These are phyloP conservation scores for Lanzia echinophila DNA, from an alignment of 2,329 filamentous ascomycete genomes.

Conservation along the genomic window DNA sequence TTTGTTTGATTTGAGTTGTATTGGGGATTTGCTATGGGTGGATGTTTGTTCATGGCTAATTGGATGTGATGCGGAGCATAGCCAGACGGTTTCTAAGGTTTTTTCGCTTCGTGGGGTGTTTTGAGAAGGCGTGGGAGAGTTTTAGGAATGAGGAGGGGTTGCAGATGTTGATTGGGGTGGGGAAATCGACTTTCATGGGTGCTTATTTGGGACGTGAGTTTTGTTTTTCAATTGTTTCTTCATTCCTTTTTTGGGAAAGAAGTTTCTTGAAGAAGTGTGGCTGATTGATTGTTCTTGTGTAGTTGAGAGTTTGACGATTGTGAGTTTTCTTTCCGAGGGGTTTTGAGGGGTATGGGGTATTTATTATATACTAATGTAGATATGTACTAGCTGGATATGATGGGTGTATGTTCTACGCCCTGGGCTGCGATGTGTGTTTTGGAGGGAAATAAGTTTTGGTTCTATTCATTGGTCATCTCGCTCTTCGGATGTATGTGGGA, in stretches of 20 bases:
- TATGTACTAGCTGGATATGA: slow-evolving; percentile 35
- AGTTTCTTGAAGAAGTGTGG: too few species aligned
- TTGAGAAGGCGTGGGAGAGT: slow-evolving; percentile 42
- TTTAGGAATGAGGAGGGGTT: slow-evolving; percentile 31
- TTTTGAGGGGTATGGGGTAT: too few species aligned
- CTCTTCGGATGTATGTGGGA: slow-evolving; percentile 32
- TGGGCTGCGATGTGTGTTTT: slow-evolving; percentile 43
- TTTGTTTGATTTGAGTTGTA: neutral
- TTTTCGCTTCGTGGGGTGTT: slow-evolving; percentile 60
- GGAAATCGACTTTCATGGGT: slow-evolving; percentile 53
- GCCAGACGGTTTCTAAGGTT: slow-evolving; percentile 59
- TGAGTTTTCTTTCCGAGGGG: slow-evolving; percentile 35
- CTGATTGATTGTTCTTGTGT: neutral
- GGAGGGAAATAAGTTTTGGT: slow-evolving; percentile 65
- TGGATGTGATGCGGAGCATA: slow-evolving; percentile 16
- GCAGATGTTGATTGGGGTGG: slow-evolving; percentile 45
- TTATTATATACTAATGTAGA: too few species aligned
- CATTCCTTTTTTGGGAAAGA: too few species aligned
- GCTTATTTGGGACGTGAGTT: slow-evolving; percentile 50
- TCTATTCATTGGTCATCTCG: slow-evolving; percentile 44
- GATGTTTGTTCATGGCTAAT: neutral
- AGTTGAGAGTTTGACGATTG: slow-evolving; percentile 56
- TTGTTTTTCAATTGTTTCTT: neutral
- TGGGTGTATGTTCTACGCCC: slow-evolving; percentile 39
- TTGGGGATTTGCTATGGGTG: neutral